Evolutionary conservation across 2,329 filamentous ascomycete species (phyloP).

Genomic region (Trichoderma gracile): DNA sequence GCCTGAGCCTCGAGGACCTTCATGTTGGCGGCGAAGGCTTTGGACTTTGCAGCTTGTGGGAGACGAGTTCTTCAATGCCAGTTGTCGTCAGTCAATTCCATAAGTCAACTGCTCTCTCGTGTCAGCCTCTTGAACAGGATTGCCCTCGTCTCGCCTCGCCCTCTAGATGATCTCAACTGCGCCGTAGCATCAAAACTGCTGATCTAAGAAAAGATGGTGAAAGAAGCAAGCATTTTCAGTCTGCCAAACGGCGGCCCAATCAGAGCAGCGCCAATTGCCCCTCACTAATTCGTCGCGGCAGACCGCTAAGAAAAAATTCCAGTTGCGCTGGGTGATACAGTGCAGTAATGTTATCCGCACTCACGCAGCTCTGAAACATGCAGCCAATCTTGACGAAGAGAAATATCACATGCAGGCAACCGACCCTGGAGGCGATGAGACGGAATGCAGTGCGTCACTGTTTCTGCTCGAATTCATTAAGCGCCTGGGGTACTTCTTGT

Average conservation of each 20-base stretch:
- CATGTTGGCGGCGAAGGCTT: slow-evolving; percentile 43
- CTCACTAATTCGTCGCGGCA: background rate
- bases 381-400: background rate
- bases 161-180: background rate
- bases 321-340: too few relatives aligned
- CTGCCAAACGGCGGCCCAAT: slow-evolving; percentile 3
- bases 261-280: slow-evolving; percentile 7
- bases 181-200: background rate
- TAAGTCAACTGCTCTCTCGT: too few relatives aligned
- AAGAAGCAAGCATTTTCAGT: slow-evolving; percentile 4
- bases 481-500: too few relatives aligned
- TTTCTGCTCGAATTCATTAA: too few relatives aligned
- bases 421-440: background rate
- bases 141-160: too few relatives aligned
- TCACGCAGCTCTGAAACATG: background rate
- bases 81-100: background rate
- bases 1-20: slow-evolving; percentile 72
- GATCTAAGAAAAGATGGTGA: slow-evolving; percentile 13
- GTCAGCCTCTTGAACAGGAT: too few relatives aligned
- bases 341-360: background rate
- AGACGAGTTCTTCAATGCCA: background rate
- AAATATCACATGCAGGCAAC: slow-evolving; percentile 14
- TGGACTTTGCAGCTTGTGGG: background rate
- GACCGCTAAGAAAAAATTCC: slow-evolving; percentile 16
- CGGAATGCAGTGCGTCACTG: background rate